Evolutionary conservation across 2,329 filamentous ascomycete genomes (phyloP), one percentile per base, ranked within the genome.

Genomic region (Pseudomassariella vexata): DNA sequence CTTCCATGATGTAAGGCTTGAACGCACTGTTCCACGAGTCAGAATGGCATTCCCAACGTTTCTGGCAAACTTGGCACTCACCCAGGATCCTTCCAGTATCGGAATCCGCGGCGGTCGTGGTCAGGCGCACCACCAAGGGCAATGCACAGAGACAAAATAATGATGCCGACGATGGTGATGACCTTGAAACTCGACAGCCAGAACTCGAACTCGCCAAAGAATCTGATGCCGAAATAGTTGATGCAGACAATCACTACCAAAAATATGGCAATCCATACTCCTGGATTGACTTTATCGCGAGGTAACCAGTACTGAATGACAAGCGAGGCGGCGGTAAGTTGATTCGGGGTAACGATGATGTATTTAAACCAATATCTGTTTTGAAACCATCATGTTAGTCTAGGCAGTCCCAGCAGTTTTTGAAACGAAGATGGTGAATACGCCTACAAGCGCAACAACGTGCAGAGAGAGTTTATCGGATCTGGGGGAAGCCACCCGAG

Each of bases 311-410:
- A 88, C 45, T 82, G 76, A 36, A 94, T 82, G 36, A 90, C 82
- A 22, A 94, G 60, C 5, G 84, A 76, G n/a, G 73, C 76, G 18
- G 86, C 86, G 1, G 85, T 92, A 23, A 94, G 65, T 54, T 94
- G 85, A 50, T 92, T 92, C 1, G 87, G 85, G 1, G 84, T 88
- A 30, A 85, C 73, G 48, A 94, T 89, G 53, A 92, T 85, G 56
- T 92, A 92, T 76, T 89, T 73, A 60, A 79, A 73, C 73, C 76
- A 85, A 45, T 71, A 71, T 24, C 67, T 69, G 24, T 21, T n/a
- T 6, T 15, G 17, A 23, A 14, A 28, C 14, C 29, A 24, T 18
- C 17, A 19, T 25, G 10, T n/a, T 12, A 6, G 12, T 14, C 7
- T 15, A 5, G 14, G 14, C 7, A 18, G 26, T 17, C 14, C 7